Base-by-base conservation (phyloP, 225 moss, liverwort and hornwort species). In the Sphagnum contortum region DNA sequence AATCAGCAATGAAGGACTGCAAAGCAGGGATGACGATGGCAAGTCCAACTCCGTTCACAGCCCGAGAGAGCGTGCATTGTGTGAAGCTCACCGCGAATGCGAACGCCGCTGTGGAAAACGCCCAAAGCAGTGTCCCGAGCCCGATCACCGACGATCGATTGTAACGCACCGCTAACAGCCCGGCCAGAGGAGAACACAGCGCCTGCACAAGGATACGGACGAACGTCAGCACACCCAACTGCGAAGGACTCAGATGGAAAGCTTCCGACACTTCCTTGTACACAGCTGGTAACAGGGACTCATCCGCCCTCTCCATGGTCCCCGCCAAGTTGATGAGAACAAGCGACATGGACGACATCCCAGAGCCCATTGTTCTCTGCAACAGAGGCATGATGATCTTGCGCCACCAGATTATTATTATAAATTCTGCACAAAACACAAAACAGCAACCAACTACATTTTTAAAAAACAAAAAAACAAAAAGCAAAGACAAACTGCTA, bases 1-100 rank as follows among this genome's bases (percentile, higher is more conserved):
- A 58, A 49, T 68, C 68, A 2, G 68, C 68, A 6, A 68, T 47
- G 6, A 58, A 47, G 5, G 57, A 68, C 5, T 47, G 48, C 1
- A 68, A 57, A 46, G 68, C 68, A 5, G 68, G 68, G 6, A 55
- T 11, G 29, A 47, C 68, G 46, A 68, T 9, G 9, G 68, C 57
- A 29, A 68, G 56, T 9, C 68, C 68, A 6, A 68, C 12, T 11
- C 68, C 68, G 44, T 44, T 45, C 46, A 68, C 2, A 4, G 68
- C 46, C 44, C 68, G 47, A 4, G 68, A 11, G 46, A 68, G 6
- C 6, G 68, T 57, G 8, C 57, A 8, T 57, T 68, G 47, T 2
- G 12, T 47, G 63, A 64, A 2, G 3, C 7, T 47, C 47, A 45
- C n/a, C 63, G 48, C 2, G 3, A 48, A 0, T 47, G 46, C 46